These are phyloP conservation scores for Scheffersomyces titani DNA, from an alignment of 1,139 yeast genomes.

Conservation along the genomic window DNA sequence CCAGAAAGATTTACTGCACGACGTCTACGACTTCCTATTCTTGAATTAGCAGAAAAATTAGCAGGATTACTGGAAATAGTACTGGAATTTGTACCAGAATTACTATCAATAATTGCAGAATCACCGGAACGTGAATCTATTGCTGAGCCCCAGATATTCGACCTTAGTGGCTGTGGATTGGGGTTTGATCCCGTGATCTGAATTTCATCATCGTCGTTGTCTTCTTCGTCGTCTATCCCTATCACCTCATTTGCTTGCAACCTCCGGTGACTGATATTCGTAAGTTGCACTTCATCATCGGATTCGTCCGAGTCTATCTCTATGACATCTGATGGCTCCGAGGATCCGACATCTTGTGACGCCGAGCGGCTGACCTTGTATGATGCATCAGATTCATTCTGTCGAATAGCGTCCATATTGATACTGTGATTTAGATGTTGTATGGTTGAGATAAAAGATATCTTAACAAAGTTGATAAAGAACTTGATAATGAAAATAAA, in stretches of 20 bases:
- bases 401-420: background rate
- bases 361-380: background rate
- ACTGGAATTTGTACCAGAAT: too few relatives aligned
- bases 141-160: background rate
- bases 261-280: conserved; percentile 3
- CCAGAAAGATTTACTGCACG: background rate
- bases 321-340: background rate
- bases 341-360: background rate
- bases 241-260: background rate
- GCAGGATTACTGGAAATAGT: background rate
- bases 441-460: background rate
- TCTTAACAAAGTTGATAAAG: background rate
- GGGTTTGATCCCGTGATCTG: conserved; percentile 19
- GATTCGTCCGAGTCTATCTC: background rate
- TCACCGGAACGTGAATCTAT: background rate
- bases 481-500: too few relatives aligned
- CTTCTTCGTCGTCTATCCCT: conserved; percentile 6
- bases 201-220: conserved; percentile 15
- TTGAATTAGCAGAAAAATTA: background rate
- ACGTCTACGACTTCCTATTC: background rate
- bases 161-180: conserved; percentile 6
- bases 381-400: background rate
- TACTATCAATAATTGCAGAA: background rate
- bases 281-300: conserved; percentile 10
- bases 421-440: background rate